These are phyloP conservation scores for Sporothrix pallida DNA, from an alignment of 2,329 filamentous ascomycete species.

Conservation along the genomic window DNA sequence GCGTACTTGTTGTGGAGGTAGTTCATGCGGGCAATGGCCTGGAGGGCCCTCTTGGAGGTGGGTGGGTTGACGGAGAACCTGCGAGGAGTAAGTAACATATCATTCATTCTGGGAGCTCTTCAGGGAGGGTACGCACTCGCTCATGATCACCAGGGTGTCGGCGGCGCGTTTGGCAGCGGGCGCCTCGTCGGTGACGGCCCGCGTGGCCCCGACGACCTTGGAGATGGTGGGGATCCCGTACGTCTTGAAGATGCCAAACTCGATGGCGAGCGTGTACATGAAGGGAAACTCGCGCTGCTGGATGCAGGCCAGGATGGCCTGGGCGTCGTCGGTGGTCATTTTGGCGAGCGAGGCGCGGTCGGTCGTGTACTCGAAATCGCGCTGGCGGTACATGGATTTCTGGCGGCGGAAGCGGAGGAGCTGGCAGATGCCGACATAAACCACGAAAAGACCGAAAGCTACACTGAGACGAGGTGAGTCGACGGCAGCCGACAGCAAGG, in stretches of 20 bases:
- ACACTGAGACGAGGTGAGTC: not conserved
- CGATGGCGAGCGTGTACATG: constrained; percentile 47
- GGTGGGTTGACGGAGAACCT: constrained; percentile 47
- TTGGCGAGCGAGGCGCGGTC: constrained; percentile 47
- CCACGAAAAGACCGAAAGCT: constrained; percentile 35
- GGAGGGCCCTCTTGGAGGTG: constrained; percentile 45
- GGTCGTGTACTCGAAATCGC: constrained; percentile 32
- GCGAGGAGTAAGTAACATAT: no score
- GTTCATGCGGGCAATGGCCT: constrained; percentile 49
- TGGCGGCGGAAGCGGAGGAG: constrained; percentile 48
- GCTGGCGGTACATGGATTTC: constrained; percentile 41
- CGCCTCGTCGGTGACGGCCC: constrained; percentile 45
- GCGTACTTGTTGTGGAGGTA: constrained; percentile 48
- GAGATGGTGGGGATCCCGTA: constrained; percentile 50
- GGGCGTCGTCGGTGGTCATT: constrained; percentile 54
- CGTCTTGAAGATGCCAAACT: constrained; percentile 53
- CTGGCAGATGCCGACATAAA: constrained; percentile 47
- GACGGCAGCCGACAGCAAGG: not conserved
- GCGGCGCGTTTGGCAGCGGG: constrained; percentile 48
- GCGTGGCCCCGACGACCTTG: constrained; percentile 46
- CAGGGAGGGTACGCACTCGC: constrained; percentile 40
- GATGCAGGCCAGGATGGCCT: constrained; percentile 50
- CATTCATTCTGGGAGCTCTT: no score
- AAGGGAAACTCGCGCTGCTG: constrained; percentile 48
- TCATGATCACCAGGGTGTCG: constrained; percentile 49